A percentile compares a stretch with the other conserved stretches of the same genome.
Conservation (phyloP, 257 asterid genomes). For the Solanum tarapatanum region DNA sequence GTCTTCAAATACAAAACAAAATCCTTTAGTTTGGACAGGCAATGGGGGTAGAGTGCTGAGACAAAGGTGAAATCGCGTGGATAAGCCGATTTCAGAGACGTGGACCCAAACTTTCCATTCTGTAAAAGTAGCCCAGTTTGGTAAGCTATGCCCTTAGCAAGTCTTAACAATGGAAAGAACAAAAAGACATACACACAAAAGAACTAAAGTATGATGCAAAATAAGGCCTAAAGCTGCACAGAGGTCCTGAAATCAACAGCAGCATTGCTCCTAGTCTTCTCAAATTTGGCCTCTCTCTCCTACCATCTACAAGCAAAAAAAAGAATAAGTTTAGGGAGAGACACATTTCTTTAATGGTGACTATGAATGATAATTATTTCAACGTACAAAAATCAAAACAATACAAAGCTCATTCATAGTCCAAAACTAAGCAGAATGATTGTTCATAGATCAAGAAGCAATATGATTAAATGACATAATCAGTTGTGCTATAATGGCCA, state of each 20-base stretch:
- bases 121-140: background rate
- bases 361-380: background rate
- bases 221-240: background rate
- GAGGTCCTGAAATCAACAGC: background rate
- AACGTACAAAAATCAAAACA: background rate
- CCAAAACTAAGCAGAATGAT: background rate
- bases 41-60: background rate
- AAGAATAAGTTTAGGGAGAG: background rate
- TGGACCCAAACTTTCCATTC: background rate
- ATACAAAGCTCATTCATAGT: background rate
- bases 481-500: background rate
- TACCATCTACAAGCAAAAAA: background rate
- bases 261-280: background rate
- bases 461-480: background rate
- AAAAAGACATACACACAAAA: background rate
- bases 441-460: background rate
- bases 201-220: background rate
- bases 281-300: background rate
- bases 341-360: background rate
- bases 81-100: background rate
- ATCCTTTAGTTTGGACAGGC: background rate
- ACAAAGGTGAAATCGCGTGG: background rate
- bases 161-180: background rate
- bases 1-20: background rate
- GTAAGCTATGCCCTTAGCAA: background rate